Percentiles rank a stretch among this genome's conserved stretches.
phyloP scores from a whole-genome alignment of 1,284 basidiomycete genomes.

The Boletus smithii region DNA sequence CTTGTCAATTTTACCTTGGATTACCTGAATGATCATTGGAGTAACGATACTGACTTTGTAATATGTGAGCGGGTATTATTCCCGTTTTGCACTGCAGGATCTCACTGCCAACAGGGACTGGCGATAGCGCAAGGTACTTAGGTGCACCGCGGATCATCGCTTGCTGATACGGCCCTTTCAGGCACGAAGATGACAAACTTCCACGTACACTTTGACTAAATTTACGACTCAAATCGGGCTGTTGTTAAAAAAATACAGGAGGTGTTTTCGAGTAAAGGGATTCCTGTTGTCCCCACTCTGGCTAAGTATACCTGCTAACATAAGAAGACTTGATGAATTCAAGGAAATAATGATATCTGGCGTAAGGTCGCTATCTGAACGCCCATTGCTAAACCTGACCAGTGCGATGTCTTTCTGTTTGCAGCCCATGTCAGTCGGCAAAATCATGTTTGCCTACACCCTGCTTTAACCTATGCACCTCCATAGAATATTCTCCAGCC shows the following conservation, averaged over 20 bases:
- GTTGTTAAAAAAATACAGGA: background rate
- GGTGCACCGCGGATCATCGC: background rate
- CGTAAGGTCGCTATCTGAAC: background rate
- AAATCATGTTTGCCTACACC: background rate
- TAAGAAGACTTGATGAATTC: too few relatives aligned
- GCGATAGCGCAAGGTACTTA: background rate
- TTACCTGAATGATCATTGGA: background rate
- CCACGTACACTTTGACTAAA: background rate
- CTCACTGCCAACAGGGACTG: background rate
- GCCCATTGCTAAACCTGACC: background rate
- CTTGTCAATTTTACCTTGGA: background rate
- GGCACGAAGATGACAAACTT: background rate
- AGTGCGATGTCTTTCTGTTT: too few relatives aligned
- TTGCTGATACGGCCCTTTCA: background rate
- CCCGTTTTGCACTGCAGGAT: background rate
- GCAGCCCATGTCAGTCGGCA: background rate
- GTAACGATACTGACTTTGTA: background rate
- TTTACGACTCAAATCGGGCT: background rate
- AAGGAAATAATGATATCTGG: background rate
- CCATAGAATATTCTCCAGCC: too few relatives aligned
- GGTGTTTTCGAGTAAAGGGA: too few relatives aligned
- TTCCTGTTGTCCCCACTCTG: too few relatives aligned
- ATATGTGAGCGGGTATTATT: background rate
- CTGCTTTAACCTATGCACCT: background rate
- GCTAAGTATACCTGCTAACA: too few relatives aligned